Percentiles rank a stretch among this genome's conserved stretches.
Evolutionary conservation across 495 filamentous ascomycete species (phyloP).

Genomic region (Aeminium ludgeri): DNA sequence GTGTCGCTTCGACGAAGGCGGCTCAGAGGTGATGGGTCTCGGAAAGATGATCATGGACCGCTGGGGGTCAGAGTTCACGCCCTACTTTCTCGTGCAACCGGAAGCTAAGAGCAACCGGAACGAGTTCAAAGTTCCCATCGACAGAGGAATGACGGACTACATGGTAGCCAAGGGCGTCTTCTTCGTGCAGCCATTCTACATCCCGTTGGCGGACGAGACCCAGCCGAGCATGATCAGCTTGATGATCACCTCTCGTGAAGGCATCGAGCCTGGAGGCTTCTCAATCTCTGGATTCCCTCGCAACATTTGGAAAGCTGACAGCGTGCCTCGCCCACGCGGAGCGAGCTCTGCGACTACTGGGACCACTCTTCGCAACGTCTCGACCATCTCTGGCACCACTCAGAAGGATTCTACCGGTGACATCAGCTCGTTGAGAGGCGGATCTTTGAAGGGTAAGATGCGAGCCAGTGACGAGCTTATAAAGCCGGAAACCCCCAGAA

Average conservation of each 20-base stretch:
- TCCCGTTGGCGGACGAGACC: constrained; percentile 9
- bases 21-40: constrained; percentile 11
- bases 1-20: constrained; percentile 14
- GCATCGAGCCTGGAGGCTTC: constrained; percentile 14
- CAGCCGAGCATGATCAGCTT: constrained; percentile 7
- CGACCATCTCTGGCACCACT: not conserved
- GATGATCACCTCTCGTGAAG: constrained; percentile 10
- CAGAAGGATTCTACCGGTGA: too few relatives aligned
- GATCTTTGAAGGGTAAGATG: too few relatives aligned
- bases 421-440: too few relatives aligned
- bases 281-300: constrained; percentile 14
- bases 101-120: not conserved
- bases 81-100: constrained; percentile 12
- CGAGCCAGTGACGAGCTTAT: too few relatives aligned
- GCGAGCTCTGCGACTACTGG: not conserved
- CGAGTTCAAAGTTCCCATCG: constrained; percentile 6
- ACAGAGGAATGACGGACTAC: constrained; percentile 4
- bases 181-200: constrained; percentile 9
- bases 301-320: not conserved
- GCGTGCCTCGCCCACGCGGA: not conserved
- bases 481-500: too few relatives aligned
- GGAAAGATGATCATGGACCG: constrained; percentile 13
- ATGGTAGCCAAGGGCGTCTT: constrained; percentile 12
- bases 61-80: constrained; percentile 5
- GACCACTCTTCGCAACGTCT: not conserved